These are phyloP conservation scores for Phytophthora pluvialis DNA, from an alignment of 352 stramenopile genomes.

Conservation along the genomic window DNA sequence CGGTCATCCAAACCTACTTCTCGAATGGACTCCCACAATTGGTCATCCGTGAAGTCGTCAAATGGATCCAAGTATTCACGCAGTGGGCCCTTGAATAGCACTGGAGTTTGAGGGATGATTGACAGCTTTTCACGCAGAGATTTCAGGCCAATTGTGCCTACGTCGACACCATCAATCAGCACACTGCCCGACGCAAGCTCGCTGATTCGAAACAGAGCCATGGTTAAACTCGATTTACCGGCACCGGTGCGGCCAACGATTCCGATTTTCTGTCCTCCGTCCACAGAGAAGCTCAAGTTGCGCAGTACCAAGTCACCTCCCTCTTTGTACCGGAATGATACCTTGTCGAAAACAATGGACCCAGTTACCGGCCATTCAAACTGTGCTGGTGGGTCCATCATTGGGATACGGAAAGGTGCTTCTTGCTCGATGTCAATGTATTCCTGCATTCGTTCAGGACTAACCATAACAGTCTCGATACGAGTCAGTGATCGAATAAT, in stretches of 20 bases:
- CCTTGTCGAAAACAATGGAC: constrained; percentile 79
- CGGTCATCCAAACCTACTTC: constrained; percentile 55
- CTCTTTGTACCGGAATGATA: constrained; percentile 90
- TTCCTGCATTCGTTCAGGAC: constrained; percentile 90
- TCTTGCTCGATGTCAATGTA: constrained; percentile 76
- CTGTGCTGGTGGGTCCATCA: constrained; percentile 33
- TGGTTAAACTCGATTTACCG: constrained; percentile 89
- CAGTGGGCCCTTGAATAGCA: constrained; percentile 93
- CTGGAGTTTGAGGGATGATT: constrained; percentile 95
- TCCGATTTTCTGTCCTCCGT: constrained; percentile 74
- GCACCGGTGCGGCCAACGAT: constrained; percentile 90
- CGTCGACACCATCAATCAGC: constrained; percentile 86
- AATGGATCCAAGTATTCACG: constrained; percentile 93
- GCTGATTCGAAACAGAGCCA: constrained; percentile 90
- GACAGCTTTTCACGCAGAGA: constrained; percentile 84
- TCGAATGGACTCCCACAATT: constrained; percentile 57
- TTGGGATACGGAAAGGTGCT: constrained; percentile 44
- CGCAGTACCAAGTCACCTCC: constrained; percentile 54
- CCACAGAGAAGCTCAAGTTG: constrained; percentile 33
- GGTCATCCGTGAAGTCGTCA: constrained; percentile 71
- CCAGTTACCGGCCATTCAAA: constrained; percentile 84
- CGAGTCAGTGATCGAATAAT: constrained; percentile 69
- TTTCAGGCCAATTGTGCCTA: constrained; percentile 75
- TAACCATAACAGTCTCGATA: constrained; percentile 83
- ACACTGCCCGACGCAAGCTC: constrained; percentile 87